phyloP scores from a whole-genome alignment of 2,329 filamentous ascomycete species.

The Arthrocladium fulminans region DNA sequence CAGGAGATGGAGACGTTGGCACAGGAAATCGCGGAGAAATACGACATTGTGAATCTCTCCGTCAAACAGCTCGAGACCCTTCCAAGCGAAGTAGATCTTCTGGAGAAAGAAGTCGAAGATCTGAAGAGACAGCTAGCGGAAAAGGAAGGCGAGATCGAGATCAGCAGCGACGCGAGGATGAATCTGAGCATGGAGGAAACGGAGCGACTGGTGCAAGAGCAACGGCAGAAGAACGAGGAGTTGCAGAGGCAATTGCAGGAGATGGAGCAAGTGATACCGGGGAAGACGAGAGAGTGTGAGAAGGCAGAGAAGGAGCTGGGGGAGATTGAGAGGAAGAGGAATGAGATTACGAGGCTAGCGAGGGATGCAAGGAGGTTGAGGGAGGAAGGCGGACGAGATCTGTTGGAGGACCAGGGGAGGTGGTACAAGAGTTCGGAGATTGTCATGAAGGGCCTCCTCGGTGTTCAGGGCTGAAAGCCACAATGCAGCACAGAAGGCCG shows the following conservation, averaged over 20 bases:
- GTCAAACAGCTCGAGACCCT: constrained; percentile 32
- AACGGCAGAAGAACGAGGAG: constrained; percentile 33
- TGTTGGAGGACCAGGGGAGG: constrained; percentile 37
- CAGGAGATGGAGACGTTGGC: constrained; percentile 62
- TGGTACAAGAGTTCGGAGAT: constrained; percentile 38
- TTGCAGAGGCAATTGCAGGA: constrained; percentile 35
- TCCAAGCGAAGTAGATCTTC: constrained; percentile 33
- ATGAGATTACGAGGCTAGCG: constrained; percentile 38
- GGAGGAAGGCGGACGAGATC: constrained; percentile 38
- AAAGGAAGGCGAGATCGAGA: constrained; percentile 32
- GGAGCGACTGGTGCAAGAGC: constrained; percentile 30
- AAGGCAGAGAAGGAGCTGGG: constrained; percentile 36
- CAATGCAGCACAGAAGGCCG: background rate
- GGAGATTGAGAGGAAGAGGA: constrained; percentile 37
- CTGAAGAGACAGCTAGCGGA: constrained; percentile 36
- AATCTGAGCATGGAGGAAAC: background rate
- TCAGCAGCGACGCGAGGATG: background rate
- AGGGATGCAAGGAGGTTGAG: constrained; percentile 37
- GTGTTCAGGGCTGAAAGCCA: constrained; percentile 25
- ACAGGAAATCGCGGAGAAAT: constrained; percentile 52
- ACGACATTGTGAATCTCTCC: constrained; percentile 40
- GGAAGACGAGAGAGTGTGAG: constrained; percentile 37
- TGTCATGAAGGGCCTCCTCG: constrained; percentile 33
- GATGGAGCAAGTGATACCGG: constrained; percentile 36
- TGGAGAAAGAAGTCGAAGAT: constrained; percentile 33